Conservation (phyloP, 108 stramenopile genomes). For the Bacterosira constricta region DNA sequence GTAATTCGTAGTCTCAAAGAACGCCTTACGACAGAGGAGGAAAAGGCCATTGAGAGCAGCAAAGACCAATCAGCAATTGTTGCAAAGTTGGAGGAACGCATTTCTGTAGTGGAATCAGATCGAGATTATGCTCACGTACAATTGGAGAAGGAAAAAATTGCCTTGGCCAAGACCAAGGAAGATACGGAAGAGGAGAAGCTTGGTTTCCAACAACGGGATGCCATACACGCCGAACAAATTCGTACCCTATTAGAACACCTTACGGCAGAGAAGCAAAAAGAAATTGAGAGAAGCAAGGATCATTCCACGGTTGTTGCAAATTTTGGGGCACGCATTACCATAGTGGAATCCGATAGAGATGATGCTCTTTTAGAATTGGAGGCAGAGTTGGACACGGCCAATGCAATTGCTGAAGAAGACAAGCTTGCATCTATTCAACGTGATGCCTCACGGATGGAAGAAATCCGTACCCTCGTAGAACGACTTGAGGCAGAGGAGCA, state of each 20-base stretch:
- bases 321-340: slow-evolving; percentile 1
- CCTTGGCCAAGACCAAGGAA: not conserved
- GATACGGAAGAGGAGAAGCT: not conserved
- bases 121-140: not conserved
- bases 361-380: slow-evolving; percentile 8
- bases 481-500: not conserved
- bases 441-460: not conserved
- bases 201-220: not conserved
- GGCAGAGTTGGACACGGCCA: not conserved
- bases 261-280: slow-evolving; percentile 5
- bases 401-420: not conserved
- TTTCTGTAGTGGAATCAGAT: not conserved
- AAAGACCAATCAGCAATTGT: too few species aligned
- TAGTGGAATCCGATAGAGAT: slow-evolving; percentile 4
- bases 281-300: not conserved
- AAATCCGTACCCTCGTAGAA: not conserved
- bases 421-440: not conserved
- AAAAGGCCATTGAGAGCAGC: too few species aligned
- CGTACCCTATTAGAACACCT: not conserved
- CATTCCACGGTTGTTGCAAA: not conserved
- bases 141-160: not conserved
- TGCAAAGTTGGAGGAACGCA: not conserved
- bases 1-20: too few species aligned
- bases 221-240: slow-evolving; percentile 4
- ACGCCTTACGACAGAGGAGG: too few species aligned